Conservation (phyloP, 192 early-diverging fungal genomes). For the Gryganskiella cystojenkinii region DNA sequence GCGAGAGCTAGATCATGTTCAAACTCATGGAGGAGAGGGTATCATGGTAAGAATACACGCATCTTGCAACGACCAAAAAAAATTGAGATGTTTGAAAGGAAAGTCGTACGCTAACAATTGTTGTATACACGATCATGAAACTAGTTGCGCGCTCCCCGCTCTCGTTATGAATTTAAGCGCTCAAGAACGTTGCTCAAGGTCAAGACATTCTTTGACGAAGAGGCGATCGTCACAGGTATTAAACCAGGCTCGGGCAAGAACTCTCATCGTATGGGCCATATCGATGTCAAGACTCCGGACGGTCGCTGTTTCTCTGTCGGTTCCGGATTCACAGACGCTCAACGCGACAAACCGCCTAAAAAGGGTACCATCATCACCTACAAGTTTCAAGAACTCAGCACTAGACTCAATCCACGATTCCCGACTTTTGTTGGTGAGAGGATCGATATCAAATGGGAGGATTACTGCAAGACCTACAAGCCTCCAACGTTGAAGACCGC, state of each 20-base stretch:
- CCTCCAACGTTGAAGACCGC: constrained; percentile 37
- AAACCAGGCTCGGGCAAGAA: constrained; percentile 70
- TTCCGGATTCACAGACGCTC: constrained; percentile 71
- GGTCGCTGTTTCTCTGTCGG: constrained; percentile 76
- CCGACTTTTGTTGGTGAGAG: constrained; percentile 57
- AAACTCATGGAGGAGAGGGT: constrained; percentile 73
- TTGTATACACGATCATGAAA: too few relatives aligned
- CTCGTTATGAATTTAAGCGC: constrained; percentile 56
- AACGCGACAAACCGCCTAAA: constrained; percentile 67
- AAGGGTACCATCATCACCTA: constrained; percentile 58
- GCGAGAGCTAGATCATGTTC: constrained; percentile 61
- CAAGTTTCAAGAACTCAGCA: constrained; percentile 59
- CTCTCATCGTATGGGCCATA: constrained; percentile 62
- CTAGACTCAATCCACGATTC: constrained; percentile 53
- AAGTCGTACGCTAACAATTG: too few relatives aligned
- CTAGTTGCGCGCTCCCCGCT: constrained; percentile 39
- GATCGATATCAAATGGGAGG: constrained; percentile 39
- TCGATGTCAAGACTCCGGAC: constrained; percentile 68
- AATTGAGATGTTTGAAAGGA: too few relatives aligned
- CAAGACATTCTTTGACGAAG: constrained; percentile 79
- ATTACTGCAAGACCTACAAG: constrained; percentile 45
- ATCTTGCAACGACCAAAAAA: too few relatives aligned
- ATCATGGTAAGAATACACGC: constrained; percentile 80
- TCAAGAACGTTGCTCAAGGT: constrained; percentile 71
- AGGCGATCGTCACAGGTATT: constrained; percentile 69